Percentiles rank a stretch among this genome's conserved stretches.
These are phyloP conservation scores for Delitschia confertaspora DNA, from an alignment of 495 filamentous ascomycete genomes.

Conservation along the genomic window DNA sequence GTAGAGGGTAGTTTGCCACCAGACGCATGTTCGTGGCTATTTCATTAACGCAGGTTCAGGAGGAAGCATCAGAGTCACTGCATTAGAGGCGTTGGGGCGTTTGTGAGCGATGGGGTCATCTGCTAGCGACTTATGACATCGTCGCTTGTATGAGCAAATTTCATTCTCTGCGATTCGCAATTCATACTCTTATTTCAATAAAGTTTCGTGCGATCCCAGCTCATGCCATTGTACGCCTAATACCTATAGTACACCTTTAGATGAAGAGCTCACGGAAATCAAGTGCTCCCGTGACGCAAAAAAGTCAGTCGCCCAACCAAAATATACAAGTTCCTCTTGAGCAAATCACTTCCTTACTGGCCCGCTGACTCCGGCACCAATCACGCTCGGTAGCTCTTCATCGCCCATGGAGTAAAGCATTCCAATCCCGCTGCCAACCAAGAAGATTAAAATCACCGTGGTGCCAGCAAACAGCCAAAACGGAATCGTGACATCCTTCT, in stretches of 20 bases:
- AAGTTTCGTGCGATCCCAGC: too few relatives aligned
- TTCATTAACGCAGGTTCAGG: not conserved
- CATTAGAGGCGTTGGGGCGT: constrained; percentile 25
- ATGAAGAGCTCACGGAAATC: too few relatives aligned
- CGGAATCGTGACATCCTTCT: constrained; percentile 75
- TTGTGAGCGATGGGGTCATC: too few relatives aligned
- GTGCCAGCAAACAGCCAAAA: constrained; percentile 79
- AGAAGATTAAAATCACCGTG: constrained; percentile 51
- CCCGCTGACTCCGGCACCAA: constrained; percentile 31
- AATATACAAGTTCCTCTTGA: not conserved
- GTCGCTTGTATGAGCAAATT: not conserved
- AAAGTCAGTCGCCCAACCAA: too few relatives aligned
- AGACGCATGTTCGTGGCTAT: not conserved
- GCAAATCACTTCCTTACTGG: constrained; percentile 27
- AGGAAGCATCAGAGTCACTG: constrained; percentile 5
- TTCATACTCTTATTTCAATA: too few relatives aligned
- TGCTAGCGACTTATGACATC: too few relatives aligned
- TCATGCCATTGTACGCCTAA: too few relatives aligned
- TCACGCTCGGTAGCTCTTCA: constrained; percentile 33
- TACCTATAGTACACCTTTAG: too few relatives aligned
- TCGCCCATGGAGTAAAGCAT: constrained; percentile 71
- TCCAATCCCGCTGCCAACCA: constrained; percentile 57
- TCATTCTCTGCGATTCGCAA: too few relatives aligned
- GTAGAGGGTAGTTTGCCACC: not conserved
- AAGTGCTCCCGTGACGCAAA: too few relatives aligned